Evolutionary conservation across 805 yeast genomes (phyloP).

Genomic region (Saccharomycopsis capsularis): DNA sequence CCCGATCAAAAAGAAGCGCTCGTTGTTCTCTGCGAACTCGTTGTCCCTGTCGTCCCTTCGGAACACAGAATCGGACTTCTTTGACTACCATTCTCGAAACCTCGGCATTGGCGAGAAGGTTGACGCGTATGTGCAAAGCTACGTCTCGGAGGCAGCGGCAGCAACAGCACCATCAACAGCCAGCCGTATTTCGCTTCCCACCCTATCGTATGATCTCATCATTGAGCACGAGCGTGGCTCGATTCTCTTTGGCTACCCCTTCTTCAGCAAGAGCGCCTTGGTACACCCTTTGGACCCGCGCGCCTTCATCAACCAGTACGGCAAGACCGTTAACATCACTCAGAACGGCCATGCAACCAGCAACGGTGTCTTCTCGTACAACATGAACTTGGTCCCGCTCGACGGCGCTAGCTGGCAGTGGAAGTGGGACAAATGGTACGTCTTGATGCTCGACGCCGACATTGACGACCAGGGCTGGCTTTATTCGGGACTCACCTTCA

Average conservation of each 20-base stretch:
- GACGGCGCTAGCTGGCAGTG: constrained; percentile 44
- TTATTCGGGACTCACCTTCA: constrained; percentile 45
- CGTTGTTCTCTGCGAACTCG: background rate
- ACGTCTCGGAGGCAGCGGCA: too few species aligned
- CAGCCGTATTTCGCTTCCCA: too few species aligned
- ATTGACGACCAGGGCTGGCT: constrained; percentile 86
- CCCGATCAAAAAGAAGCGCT: background rate
- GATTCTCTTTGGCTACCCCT: constrained; percentile 19
- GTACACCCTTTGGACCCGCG: constrained; percentile 15
- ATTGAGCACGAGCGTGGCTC: constrained; percentile 21
- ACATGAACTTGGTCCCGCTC: constrained; percentile 13
- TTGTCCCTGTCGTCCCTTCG: background rate
- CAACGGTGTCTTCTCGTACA: constrained; percentile 11
- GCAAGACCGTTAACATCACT: constrained; percentile 7
- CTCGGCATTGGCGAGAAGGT: background rate
- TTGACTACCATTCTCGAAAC: background rate
- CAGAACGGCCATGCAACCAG: constrained; percentile 5
- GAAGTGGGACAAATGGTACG: constrained; percentile 69
- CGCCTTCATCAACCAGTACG: constrained; percentile 11
- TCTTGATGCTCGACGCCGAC: constrained; percentile 53
- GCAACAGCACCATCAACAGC: background rate
- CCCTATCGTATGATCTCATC: constrained; percentile 17
- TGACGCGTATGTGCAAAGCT: background rate
- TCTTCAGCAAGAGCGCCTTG: constrained; percentile 17
- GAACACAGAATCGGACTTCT: background rate